These are phyloP conservation scores for Chalciporus sp. DNA, from an alignment of 1,284 basidiomycete genomes.

Conservation along the genomic window DNA sequence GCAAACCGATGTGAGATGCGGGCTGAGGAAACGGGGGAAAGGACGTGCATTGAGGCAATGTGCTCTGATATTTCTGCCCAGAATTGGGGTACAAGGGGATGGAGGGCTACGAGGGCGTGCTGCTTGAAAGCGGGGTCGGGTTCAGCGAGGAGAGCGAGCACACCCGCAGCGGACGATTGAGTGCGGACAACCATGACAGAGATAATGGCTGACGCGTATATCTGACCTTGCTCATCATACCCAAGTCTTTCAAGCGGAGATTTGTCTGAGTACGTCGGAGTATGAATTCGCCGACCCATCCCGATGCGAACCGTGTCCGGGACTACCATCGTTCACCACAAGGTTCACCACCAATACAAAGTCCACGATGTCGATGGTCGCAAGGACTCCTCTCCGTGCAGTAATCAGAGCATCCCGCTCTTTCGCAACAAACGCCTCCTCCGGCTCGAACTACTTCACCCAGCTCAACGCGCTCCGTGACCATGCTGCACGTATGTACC, in stretches of 20 bases:
- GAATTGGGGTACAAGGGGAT: constrained; percentile 85
- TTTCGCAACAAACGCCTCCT: constrained; percentile 42
- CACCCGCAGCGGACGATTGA: constrained; percentile 84
- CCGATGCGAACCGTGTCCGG: constrained; percentile 25
- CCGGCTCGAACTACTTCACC: constrained; percentile 48
- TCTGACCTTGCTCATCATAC: constrained; percentile 29
- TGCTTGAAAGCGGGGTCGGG: constrained; percentile 86
- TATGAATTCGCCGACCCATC: constrained; percentile 15
- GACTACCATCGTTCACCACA: not conserved
- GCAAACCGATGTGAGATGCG: constrained; percentile 14
- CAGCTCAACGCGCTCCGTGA: constrained; percentile 61
- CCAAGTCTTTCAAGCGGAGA: constrained; percentile 32
- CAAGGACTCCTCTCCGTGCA: constrained; percentile 49
- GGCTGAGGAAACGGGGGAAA: constrained; percentile 8
- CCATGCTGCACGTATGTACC: constrained; percentile 64
- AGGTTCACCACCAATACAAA: constrained; percentile 2
- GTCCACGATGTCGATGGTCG: constrained; percentile 56
- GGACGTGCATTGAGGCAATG: constrained; percentile 81
- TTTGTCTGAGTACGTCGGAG: constrained; percentile 14
- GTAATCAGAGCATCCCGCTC: constrained; percentile 42
- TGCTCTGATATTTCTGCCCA: constrained; percentile 98
- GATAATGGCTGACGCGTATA: constrained; percentile 14
- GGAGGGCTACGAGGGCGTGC: constrained; percentile 85
- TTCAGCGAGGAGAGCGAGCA: constrained; percentile 86
- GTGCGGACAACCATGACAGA: constrained; percentile 56